A percentile compares a stretch with the other conserved stretches of the same genome.
Evolutionary conservation across 1,284 basidiomycete species (phyloP).

Genomic region (Cutaneotrichosporon sp.): DNA sequence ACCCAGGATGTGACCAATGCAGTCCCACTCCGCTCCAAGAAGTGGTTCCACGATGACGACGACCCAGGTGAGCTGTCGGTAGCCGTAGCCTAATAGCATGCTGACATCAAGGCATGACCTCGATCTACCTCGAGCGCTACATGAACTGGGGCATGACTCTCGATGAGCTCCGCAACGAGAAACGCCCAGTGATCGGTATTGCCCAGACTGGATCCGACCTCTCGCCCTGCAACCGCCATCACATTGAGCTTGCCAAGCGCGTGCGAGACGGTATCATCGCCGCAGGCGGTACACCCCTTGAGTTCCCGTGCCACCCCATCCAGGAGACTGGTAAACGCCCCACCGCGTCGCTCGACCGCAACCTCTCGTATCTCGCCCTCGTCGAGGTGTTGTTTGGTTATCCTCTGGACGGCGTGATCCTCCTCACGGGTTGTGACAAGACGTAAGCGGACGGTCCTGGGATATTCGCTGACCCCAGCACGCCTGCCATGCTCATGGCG

Average conservation of each 20-base stretch:
- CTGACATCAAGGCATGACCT: slow-evolving; percentile 27
- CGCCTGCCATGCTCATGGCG: slow-evolving; percentile 40
- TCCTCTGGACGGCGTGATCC: slow-evolving; percentile 46
- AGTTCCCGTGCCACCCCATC: slow-evolving; percentile 49
- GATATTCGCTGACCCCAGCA: slow-evolving; percentile 20
- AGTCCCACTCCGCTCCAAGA: slow-evolving; percentile 40
- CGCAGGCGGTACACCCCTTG: slow-evolving; percentile 45
- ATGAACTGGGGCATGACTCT: slow-evolving; percentile 43
- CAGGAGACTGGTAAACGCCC: slow-evolving; percentile 49
- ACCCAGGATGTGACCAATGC: too few relatives aligned
- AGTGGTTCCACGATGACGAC: slow-evolving; percentile 41
- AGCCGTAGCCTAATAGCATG: background rate
- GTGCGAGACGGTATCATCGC: slow-evolving; percentile 48
- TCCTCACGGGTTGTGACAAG: slow-evolving; percentile 48
- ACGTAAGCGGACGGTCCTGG: slow-evolving; percentile 56
- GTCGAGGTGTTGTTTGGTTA: slow-evolving; percentile 48
- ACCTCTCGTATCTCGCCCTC: slow-evolving; percentile 43
- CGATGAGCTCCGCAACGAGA: slow-evolving; percentile 51
- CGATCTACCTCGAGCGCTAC: slow-evolving; percentile 45
- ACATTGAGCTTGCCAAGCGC: slow-evolving; percentile 45
- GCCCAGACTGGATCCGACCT: slow-evolving; percentile 51
- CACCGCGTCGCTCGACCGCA: slow-evolving; percentile 45
- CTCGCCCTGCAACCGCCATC: slow-evolving; percentile 46
- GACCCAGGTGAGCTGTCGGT: slow-evolving; percentile 31
- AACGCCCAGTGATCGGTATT: slow-evolving; percentile 88